Evolutionary conservation across 768 basidiomycete species (phyloP).

Genomic region (Mycena floridula): DNA sequence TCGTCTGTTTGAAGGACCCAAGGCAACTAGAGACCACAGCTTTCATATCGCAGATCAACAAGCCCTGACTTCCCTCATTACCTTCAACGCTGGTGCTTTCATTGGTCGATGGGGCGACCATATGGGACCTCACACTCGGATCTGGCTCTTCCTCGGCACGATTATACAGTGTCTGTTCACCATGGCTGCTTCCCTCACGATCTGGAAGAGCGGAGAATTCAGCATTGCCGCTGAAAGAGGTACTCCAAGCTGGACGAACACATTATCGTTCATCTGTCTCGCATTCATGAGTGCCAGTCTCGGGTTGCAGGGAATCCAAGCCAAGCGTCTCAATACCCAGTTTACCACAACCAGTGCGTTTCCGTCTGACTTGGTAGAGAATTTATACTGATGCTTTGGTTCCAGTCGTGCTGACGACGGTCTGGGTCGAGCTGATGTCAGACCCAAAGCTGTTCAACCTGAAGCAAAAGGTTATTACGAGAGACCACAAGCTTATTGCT

Average conservation of each 20-base stretch:
- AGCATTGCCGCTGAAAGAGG: constrained; percentile 31
- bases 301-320: constrained; percentile 62
- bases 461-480: background rate
- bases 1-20: constrained; percentile 36
- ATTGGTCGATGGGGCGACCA: constrained; percentile 48
- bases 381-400: background rate
- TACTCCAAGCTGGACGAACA: constrained; percentile 42
- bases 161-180: constrained; percentile 48
- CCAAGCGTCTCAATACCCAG: constrained; percentile 46
- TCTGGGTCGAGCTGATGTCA: background rate
- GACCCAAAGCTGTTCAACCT: background rate
- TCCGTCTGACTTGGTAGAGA: background rate
- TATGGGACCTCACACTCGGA: constrained; percentile 44
- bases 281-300: constrained; percentile 48
- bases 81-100: constrained; percentile 46
- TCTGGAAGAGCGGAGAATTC: constrained; percentile 38
- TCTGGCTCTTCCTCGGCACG: constrained; percentile 47
- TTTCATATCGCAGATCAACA: constrained; percentile 57
- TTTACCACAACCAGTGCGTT: constrained; percentile 42
- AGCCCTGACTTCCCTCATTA: constrained; percentile 44
- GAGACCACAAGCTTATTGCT: background rate
- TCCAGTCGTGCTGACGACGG: background rate
- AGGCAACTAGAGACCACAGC: constrained; percentile 25
- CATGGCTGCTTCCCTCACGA: constrained; percentile 39
- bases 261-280: constrained; percentile 42